Conservation (phyloP, 2,329 filamentous ascomycete species). For the Pezicula radicicola region DNA sequence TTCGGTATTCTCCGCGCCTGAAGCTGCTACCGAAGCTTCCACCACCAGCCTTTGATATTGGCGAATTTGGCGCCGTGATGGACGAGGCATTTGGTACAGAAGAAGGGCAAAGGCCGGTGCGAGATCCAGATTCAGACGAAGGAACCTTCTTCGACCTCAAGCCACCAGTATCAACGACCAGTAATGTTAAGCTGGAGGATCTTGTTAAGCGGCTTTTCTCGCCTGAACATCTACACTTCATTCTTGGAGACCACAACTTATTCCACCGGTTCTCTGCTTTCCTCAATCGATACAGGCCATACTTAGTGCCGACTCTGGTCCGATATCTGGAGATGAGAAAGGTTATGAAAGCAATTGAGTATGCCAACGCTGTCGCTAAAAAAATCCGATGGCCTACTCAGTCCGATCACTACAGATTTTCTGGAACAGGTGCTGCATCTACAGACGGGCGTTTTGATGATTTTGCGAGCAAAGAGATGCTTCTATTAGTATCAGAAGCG, state of each 20-base stretch:
- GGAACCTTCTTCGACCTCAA: slow-evolving; percentile 6
- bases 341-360: slow-evolving; percentile 11
- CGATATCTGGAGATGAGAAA: slow-evolving; percentile 13
- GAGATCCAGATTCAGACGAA: not conserved
- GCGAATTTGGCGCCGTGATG: not conserved
- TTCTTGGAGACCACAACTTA: slow-evolving; percentile 3
- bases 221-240: slow-evolving; percentile 4
- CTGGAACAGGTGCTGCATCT: slow-evolving; percentile 13
- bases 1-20: not conserved
- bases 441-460: slow-evolving; percentile 18
- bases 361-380: slow-evolving; percentile 16
- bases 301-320: slow-evolving; percentile 4
- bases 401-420: slow-evolving; percentile 19
- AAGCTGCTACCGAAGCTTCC: not conserved
- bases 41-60: too few relatives aligned
- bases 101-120: not conserved
- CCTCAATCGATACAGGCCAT: slow-evolving; percentile 8
- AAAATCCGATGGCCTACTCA: slow-evolving; percentile 20
- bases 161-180: slow-evolving; percentile 1
- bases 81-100: not conserved
- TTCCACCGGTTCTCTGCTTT: slow-evolving; percentile 9
- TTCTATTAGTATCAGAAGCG: slow-evolving; percentile 46
- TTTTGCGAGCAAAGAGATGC: slow-evolving; percentile 16
- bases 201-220: slow-evolving; percentile 6
- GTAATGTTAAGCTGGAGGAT: slow-evolving; percentile 1